These are phyloP conservation scores for Babesia bigemina DNA, from an alignment of 169 alveolate species.

Conservation along the genomic window DNA sequence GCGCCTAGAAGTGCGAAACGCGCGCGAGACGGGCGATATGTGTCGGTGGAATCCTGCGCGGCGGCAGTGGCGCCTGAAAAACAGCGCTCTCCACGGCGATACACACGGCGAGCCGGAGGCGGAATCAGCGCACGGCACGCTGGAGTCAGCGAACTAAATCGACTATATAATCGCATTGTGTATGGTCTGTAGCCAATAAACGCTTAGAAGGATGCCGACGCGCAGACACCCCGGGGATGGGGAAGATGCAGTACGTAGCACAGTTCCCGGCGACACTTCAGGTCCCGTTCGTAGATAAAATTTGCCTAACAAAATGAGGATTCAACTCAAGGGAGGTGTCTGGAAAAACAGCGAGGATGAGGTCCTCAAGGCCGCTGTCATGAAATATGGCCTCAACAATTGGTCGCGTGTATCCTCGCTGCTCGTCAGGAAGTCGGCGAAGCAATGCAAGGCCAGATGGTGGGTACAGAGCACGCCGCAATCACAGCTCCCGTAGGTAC, in stretches of 20 bases:
- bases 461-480: conserved; percentile 91
- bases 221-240: too few species aligned
- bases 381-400: conserved; percentile 99
- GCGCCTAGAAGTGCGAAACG: conserved; percentile 6
- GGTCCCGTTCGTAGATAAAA: not conserved
- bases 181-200: too few species aligned
- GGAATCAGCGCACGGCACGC: not conserved
- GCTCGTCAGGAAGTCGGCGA: conserved; percentile 97
- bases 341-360: conserved; percentile 99
- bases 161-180: too few species aligned
- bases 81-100: conserved; percentile 10
- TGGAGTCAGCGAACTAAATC: too few species aligned
- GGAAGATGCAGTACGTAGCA: too few species aligned
- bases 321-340: conserved; percentile 97
- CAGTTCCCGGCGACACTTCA: too few species aligned
- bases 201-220: too few species aligned
- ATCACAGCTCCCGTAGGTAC: conserved; percentile 93
- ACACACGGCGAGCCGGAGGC: not conserved
- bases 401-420: conserved; percentile 99
- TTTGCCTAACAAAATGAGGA: conserved; percentile 85
- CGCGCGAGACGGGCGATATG: not conserved
- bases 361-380: conserved; percentile 99
- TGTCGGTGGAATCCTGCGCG: conserved; percentile 5
- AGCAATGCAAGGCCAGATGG: conserved; percentile 99
- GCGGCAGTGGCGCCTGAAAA: not conserved